Evolutionary conservation across 805 yeast genomes (phyloP).

Genomic region (Schwanniomyces yamadae): DNA sequence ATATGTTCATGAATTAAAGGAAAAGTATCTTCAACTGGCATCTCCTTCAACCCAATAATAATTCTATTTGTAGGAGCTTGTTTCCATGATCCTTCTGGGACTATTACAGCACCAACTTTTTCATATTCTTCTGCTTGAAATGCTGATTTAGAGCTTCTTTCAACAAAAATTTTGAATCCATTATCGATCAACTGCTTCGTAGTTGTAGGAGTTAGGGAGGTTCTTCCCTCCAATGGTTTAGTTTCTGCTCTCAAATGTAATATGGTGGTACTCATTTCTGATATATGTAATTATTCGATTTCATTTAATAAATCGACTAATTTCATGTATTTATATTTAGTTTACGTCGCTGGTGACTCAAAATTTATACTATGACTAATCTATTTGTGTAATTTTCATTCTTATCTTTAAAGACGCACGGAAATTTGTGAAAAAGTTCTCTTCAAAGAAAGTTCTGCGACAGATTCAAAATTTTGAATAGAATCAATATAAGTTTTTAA

Average conservation of each 20-base stretch:
- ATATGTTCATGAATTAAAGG: constrained; percentile 95
- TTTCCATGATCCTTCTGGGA: constrained; percentile 93
- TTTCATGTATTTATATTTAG: too few relatives aligned
- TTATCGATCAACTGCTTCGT: constrained; percentile 80
- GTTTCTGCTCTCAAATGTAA: constrained; percentile 95
- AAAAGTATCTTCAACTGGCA: constrained; percentile 85
- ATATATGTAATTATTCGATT: too few relatives aligned
- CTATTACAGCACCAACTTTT: constrained; percentile 80
- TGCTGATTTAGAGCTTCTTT: constrained; percentile 80
- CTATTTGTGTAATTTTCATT: too few relatives aligned
- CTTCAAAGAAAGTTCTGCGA: too few relatives aligned
- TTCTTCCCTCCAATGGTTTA: constrained; percentile 96
- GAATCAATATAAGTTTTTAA: constrained; percentile 9
- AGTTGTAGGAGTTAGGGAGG: constrained; percentile 92
- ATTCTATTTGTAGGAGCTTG: constrained; percentile 87
- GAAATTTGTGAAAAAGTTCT: too few relatives aligned
- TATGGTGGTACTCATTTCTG: too few relatives aligned
- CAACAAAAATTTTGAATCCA: constrained; percentile 87
- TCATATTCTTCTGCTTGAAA: constrained; percentile 76
- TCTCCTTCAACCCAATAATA: constrained; percentile 90
- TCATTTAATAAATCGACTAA: too few relatives aligned
- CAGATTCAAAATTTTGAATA: neutral
- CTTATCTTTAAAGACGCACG: too few relatives aligned
- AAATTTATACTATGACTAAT: too few relatives aligned
- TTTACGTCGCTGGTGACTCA: too few relatives aligned